Percentiles rank a stretch among this genome's conserved stretches.
Conservation (phyloP, 768 basidiomycete genomes). For the Tricholoma bakamatsutake region DNA sequence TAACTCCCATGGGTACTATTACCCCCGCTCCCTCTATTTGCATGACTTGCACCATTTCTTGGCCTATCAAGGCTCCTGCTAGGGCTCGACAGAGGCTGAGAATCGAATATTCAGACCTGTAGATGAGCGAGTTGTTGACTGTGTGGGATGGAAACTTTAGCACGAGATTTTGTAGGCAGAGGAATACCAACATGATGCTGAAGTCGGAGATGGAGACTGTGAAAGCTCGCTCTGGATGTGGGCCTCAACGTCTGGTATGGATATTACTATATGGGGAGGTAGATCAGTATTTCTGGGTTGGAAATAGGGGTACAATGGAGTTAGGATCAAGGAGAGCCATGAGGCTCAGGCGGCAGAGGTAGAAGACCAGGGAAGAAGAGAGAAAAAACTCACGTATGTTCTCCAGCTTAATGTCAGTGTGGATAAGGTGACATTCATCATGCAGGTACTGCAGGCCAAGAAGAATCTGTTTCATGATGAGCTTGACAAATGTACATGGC, state of each 20-base stretch:
- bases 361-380: slow-evolving; percentile 4
- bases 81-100: slow-evolving; percentile 69
- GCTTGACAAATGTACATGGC: slow-evolving; percentile 73
- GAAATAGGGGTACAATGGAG: slow-evolving; percentile 24
- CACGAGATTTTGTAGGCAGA: slow-evolving; percentile 54
- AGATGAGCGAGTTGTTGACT: slow-evolving; percentile 45
- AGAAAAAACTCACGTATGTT: slow-evolving; percentile 70
- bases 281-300: slow-evolving; percentile 18
- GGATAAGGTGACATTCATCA: slow-evolving; percentile 87
- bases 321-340: slow-evolving; percentile 15
- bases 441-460: slow-evolving; percentile 90
- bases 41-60: slow-evolving; percentile 18
- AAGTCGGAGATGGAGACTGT: slow-evolving; percentile 64
- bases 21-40: slow-evolving; percentile 29
- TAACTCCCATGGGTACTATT: slow-evolving; percentile 37
- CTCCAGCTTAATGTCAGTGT: slow-evolving; percentile 94
- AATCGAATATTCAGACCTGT: slow-evolving; percentile 78
- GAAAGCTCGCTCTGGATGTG: slow-evolving; percentile 69
- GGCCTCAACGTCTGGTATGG: slow-evolving; percentile 73
- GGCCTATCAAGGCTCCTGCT: slow-evolving; percentile 30
- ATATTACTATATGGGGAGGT: slow-evolving; percentile 56
- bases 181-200: slow-evolving; percentile 80
- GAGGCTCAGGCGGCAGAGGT: slow-evolving; percentile 1
- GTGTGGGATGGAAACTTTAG: slow-evolving; percentile 56
- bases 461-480: slow-evolving; percentile 81